Conservation (phyloP, 192 early-diverging fungal genomes). For the Dimargaris cristalligena region DNA sequence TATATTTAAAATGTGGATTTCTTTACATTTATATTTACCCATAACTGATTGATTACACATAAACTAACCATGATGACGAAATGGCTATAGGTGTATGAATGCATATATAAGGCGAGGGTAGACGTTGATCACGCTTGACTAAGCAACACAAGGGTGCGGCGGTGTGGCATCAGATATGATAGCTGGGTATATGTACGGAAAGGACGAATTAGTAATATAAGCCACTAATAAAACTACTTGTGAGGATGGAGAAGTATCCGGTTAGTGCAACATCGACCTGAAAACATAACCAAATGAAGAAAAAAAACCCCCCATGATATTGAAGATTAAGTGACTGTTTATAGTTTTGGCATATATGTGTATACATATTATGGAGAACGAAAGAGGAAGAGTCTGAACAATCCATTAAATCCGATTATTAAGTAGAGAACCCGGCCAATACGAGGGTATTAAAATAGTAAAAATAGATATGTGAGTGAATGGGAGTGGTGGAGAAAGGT, state of each 20-base stretch:
- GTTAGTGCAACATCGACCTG: too few species aligned
- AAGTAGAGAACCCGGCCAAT: background rate
- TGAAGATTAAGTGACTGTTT: too few species aligned
- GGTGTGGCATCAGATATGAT: background rate
- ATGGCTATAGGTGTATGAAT: background rate
- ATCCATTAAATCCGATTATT: too few species aligned
- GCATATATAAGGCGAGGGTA: too few species aligned
- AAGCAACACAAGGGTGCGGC: background rate
- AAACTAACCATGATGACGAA: background rate
- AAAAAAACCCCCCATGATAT: too few species aligned
- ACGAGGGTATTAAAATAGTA: background rate
- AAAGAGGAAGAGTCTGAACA: too few species aligned
- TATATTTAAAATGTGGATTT: background rate
- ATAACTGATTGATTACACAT: background rate
- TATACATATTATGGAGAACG: too few species aligned
- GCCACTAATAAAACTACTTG: background rate
- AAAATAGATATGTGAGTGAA: background rate
- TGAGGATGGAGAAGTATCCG: too few species aligned
- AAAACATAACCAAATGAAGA: too few species aligned
- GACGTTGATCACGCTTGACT: background rate
- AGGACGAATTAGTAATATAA: background rate
- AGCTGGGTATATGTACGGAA: background rate
- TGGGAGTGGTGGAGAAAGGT: too few species aligned
- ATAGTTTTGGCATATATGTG: too few species aligned
- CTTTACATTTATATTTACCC: background rate